Conservation (phyloP, 1,284 basidiomycete genomes). For the Salmacisia buchloeana region DNA sequence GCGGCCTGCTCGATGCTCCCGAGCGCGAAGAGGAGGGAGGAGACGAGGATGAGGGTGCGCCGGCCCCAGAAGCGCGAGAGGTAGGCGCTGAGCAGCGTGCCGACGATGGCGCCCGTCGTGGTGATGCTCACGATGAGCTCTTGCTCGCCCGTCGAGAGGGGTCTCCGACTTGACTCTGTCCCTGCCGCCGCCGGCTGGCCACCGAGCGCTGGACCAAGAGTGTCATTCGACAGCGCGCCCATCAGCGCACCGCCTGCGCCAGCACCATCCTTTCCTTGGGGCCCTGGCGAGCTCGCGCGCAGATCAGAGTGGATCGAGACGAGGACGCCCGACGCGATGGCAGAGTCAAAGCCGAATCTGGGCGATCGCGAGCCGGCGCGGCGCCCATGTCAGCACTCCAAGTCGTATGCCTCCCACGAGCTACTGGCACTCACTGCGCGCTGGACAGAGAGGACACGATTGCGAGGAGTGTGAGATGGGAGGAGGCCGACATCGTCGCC, state of each 20-base stretch:
- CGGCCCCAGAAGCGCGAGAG: constrained; percentile 33
- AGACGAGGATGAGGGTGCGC: constrained; percentile 32
- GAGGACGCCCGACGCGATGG: not conserved
- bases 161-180: too few species aligned
- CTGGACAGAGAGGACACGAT: constrained; percentile 1
- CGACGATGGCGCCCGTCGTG: constrained; percentile 39
- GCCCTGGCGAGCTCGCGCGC: not conserved
- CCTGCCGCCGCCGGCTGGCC: not conserved
- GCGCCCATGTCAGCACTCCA: not conserved
- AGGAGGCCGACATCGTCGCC: not conserved
- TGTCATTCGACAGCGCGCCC: too few species aligned
- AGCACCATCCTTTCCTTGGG: not conserved
- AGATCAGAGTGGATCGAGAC: constrained; percentile 6
- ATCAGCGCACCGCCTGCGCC: too few species aligned
- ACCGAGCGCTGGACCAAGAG: not conserved
- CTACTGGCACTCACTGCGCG: not conserved
- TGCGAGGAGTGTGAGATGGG: not conserved
- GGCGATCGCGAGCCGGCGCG: not conserved
- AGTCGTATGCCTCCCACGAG: not conserved
- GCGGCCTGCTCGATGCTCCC: constrained; percentile 40
- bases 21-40: constrained; percentile 35
- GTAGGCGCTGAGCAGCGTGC: constrained; percentile 27
- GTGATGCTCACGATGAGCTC: constrained; percentile 40
- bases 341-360: constrained; percentile 7
- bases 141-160: constrained; percentile 36